These are phyloP conservation scores for Sporothrix dimorphospora DNA, from an alignment of 2,329 filamentous ascomycete species.

Conservation along the genomic window DNA sequence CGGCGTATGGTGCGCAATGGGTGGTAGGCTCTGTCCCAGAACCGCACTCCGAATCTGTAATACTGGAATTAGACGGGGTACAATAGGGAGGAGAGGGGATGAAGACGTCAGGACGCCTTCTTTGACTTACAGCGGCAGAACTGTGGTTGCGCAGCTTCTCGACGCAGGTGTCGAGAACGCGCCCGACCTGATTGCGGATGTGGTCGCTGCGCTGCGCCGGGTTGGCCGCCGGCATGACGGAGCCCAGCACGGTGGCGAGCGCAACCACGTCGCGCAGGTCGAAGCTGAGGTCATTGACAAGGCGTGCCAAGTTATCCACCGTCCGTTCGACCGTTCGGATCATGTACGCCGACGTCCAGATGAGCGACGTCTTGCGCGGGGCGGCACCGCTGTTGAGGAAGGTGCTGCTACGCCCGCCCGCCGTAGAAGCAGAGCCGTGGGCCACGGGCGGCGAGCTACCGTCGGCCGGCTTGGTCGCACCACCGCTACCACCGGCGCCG, in stretches of 20 bases:
- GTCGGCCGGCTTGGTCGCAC: background rate
- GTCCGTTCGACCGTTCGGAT: slow-evolving; percentile 35
- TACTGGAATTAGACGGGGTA: background rate
- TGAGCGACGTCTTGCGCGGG: slow-evolving; percentile 19
- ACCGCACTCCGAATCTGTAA: slow-evolving; percentile 26
- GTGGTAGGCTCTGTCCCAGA: slow-evolving; percentile 4
- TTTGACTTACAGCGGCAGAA: slow-evolving; percentile 29
- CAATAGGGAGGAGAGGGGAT: background rate
- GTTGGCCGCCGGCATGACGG: slow-evolving; percentile 34
- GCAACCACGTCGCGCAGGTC: slow-evolving; percentile 36
- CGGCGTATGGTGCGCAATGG: slow-evolving; percentile 6
- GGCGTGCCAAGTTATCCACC: slow-evolving; percentile 33
- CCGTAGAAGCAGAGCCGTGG: background rate
- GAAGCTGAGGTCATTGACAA: slow-evolving; percentile 34
- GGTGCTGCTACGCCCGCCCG: background rate
- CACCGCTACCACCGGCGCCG: background rate
- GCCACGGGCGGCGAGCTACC: background rate
- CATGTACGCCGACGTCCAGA: slow-evolving; percentile 35
- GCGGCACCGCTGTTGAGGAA: background rate
- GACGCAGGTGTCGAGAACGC: slow-evolving; percentile 33
- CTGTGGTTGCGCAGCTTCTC: slow-evolving; percentile 29
- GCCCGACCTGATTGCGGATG: slow-evolving; percentile 32
- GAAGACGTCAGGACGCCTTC: no score
- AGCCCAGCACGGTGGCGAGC: slow-evolving; percentile 35
- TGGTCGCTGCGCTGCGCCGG: slow-evolving; percentile 31